Conservation (phyloP, 2,329 filamentous ascomycete species). For the Magnaporthiopsis rhizophila region DNA sequence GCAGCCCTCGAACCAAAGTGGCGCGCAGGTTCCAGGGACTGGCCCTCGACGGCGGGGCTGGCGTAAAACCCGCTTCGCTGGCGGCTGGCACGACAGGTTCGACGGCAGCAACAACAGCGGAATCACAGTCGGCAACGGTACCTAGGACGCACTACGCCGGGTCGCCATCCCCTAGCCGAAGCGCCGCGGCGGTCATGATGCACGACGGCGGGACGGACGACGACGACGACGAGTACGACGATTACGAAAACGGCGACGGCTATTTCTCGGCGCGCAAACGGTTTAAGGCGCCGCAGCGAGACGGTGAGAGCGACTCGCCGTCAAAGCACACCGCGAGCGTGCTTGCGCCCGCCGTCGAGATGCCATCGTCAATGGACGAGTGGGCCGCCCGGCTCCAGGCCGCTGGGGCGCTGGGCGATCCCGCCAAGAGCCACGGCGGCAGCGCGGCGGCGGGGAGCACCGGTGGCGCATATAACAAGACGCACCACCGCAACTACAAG, state of each 20-base stretch:
- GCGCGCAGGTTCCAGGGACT: constrained; percentile 45
- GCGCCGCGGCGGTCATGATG: constrained; percentile 15
- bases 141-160: not conserved
- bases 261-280: constrained; percentile 15
- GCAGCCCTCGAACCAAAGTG: constrained; percentile 45
- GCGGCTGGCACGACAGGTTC: not conserved
- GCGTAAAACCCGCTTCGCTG: constrained; percentile 15
- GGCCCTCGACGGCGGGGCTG: constrained; percentile 38
- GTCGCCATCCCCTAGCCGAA: not conserved
- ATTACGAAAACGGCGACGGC: constrained; percentile 8
- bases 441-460: not conserved
- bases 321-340: not conserved
- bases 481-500: not conserved
- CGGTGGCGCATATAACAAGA: not conserved
- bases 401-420: not conserved
- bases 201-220: not conserved
- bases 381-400: not conserved
- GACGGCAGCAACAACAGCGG: not conserved
- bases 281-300: constrained; percentile 7
- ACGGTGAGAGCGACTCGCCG: constrained; percentile 5
- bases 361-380: not conserved
- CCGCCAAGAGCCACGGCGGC: not conserved
- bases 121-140: not conserved
- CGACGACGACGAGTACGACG: not conserved
- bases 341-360: not conserved